Conservation (phyloP, 306 rosid species). For the Acmispon strigosus region DNA sequence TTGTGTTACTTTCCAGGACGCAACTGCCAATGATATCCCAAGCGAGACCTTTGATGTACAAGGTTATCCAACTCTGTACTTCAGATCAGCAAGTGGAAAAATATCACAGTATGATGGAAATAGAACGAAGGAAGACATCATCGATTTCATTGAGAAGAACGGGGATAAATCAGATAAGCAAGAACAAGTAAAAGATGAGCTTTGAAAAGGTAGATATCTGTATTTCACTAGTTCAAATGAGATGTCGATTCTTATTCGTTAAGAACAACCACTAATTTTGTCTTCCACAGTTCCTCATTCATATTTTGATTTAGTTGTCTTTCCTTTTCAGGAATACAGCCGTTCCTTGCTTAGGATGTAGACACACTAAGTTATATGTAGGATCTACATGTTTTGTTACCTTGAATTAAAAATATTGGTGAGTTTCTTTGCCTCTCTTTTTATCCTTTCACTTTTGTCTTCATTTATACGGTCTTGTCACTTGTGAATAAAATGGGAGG, state of each 20-base stretch:
- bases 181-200: slow-evolving; percentile 56
- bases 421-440: not conserved
- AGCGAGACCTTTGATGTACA: slow-evolving; percentile 45
- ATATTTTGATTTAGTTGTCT: not conserved
- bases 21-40: slow-evolving; percentile 64
- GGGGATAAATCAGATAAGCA: slow-evolving; percentile 34
- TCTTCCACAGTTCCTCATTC: not conserved
- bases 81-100: slow-evolving; percentile 63
- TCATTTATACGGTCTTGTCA: not conserved
- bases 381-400: not conserved
- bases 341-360: not conserved
- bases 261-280: not conserved
- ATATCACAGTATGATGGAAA: slow-evolving; percentile 40
- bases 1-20: slow-evolving; percentile 42
- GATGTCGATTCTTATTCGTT: not conserved
- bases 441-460: not conserved
- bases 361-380: not conserved
- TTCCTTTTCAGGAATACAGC: not conserved
- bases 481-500: slow-evolving; percentile 20
- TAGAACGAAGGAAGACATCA: slow-evolving; percentile 57
- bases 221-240: not conserved
- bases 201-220: slow-evolving; percentile 34
- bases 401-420: not conserved
- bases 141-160: slow-evolving; percentile 59
- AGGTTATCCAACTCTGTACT: slow-evolving; percentile 68